Base-by-base conservation (phyloP, 1,284 basidiomycete genomes). In the Violaceomyces palustris region DNA sequence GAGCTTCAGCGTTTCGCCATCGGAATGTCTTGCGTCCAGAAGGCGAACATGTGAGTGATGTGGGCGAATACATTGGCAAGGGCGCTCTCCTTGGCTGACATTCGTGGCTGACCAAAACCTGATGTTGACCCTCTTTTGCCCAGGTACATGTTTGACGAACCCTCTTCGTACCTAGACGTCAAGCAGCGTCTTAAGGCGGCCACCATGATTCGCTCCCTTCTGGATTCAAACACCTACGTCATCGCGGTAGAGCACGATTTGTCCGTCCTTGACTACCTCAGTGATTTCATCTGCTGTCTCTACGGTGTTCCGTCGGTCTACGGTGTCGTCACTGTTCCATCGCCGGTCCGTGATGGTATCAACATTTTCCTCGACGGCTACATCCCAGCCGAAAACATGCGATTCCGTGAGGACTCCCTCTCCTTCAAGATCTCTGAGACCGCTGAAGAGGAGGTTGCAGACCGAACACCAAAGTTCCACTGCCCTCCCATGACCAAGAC, bases 91-190 rank as follows among this genome's bases (percentile, higher is more conserved):
- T 21, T 35, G 24, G 21, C 28, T 32, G 22, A 14, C 21, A 7
- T n/a, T 25, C 39, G 19, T 42, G 52, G 51, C n/a, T n/a, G n/a
- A n/a, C n/a, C n/a, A n/a, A n/a, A n/a, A n/a, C n/a, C n/a, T n/a
- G n/a, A n/a, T n/a, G n/a, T n/a, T n/a, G n/a, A n/a, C n/a, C 39
- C n/a, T n/a, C n/a, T n/a, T n/a, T n/a, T n/a, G n/a, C n/a, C n/a
- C n/a, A n/a, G n/a, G n/a, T 73, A 73, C 65, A 73, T 73, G 70
- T 73, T 73, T 30, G 70, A 73, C 52, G 70, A 73, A 50, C 70
- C 70, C 19, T 73, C 70, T 24, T 69, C 67, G 14, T 73, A 73
- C 42, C 61, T 73, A 42, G 70, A 73, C 39, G 70, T 73, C 35
- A 73, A 73, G 61, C 70, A 73, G 54, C 69, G 70, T 68, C 56